A percentile compares a stretch with the other conserved stretches of the same genome.
phyloP scores from a whole-genome alignment of 345 rosid genomes.

The Syzygium aqueum region DNA sequence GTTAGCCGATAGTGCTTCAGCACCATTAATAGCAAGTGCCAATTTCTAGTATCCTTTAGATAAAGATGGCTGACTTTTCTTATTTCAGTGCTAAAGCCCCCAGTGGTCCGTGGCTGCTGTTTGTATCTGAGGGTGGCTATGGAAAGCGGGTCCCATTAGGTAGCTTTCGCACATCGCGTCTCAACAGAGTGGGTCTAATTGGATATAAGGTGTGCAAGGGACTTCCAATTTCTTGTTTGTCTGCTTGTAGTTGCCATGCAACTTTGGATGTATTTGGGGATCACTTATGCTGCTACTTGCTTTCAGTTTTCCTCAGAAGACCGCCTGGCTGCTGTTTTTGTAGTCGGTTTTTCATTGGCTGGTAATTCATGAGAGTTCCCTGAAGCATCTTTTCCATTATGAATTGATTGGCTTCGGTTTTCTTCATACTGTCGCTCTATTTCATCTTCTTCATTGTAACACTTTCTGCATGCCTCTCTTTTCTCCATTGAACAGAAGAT shows the following conservation, averaged over 20 bases:
- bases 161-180: slow-evolving; percentile 45
- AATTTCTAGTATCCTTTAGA: not conserved
- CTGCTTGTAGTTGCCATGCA: not conserved
- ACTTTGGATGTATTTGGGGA: not conserved
- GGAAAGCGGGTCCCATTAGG: slow-evolving; percentile 94
- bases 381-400: not conserved
- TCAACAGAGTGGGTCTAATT: slow-evolving; percentile 75
- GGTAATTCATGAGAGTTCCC: slow-evolving; percentile 27
- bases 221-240: not conserved
- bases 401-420: not conserved
- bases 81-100: slow-evolving; percentile 24
- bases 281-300: not conserved
- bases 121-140: slow-evolving; percentile 75
- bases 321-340: slow-evolving; percentile 73
- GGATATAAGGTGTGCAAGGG: slow-evolving; percentile 59
- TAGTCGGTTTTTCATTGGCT: slow-evolving; percentile 77
- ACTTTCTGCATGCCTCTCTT: not conserved
- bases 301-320: slow-evolving; percentile 73
- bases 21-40: not conserved
- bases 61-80: not conserved
- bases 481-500: slow-evolving; percentile 38
- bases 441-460: not conserved
- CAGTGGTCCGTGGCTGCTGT: slow-evolving; percentile 83
- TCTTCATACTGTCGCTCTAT: not conserved
- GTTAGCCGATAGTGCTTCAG: not conserved